phyloP scores from a whole-genome alignment of 306 rosid genomes.

The Herpetospermum pedunculosum region DNA sequence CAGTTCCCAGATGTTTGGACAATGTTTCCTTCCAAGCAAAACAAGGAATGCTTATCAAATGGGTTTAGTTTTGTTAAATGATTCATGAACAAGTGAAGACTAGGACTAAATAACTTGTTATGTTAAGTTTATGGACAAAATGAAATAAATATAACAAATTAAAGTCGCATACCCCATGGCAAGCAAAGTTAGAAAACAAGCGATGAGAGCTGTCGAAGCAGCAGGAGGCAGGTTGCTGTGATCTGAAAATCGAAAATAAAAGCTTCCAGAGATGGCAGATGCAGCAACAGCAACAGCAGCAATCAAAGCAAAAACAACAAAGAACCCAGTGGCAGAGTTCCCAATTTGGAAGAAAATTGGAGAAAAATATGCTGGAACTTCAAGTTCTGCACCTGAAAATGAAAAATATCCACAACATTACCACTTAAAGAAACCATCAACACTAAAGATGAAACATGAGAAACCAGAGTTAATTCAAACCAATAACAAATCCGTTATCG shows the following conservation, averaged over 20 bases:
- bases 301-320: conserved; percentile 61
- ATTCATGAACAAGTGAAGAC: background rate
- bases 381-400: conserved; percentile 46
- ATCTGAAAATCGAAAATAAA: conserved; percentile 57
- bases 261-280: conserved; percentile 49
- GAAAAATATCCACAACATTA: background rate
- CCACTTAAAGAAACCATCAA: background rate
- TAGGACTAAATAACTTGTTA: background rate
- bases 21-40: background rate
- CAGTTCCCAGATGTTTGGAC: background rate
- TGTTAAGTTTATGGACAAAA: background rate
- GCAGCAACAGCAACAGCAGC: conserved; percentile 85
- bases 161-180: conserved; percentile 72
- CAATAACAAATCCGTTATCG: conserved; percentile 69
- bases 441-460: background rate
- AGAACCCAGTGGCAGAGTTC: conserved; percentile 93
- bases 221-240: conserved; percentile 63
- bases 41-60: background rate
- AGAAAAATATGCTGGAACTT: conserved; percentile 74
- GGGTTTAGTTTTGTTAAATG: background rate
- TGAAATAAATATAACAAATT: too few species aligned
- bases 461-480: conserved; percentile 17
- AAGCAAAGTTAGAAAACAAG: conserved; percentile 72
- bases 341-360: conserved; percentile 91
- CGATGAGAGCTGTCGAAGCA: conserved; percentile 50